Evolutionary conservation across 495 filamentous ascomycete species (phyloP), one percentile per base, ranked within the genome.

Genomic region (Platismatia glauca): DNA sequence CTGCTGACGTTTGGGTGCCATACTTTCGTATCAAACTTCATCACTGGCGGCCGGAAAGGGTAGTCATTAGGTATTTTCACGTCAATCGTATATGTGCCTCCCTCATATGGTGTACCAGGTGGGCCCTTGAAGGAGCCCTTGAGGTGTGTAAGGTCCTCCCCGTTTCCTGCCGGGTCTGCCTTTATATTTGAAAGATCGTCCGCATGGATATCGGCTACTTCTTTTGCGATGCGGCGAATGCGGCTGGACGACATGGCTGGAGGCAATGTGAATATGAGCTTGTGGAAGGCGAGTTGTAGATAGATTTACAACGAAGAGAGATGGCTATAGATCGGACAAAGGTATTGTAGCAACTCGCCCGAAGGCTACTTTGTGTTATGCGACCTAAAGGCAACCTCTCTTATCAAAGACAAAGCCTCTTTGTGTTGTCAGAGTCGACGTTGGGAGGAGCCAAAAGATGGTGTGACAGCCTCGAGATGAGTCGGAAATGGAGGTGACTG

Each of bases 1-100:
- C 87, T 92, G 81, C 87, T 91, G 75, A 98, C 84, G 74, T 98
- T 98, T 39, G 94, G 94, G 75, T 98, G 94, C 95, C 95, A 98
- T 62, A 98, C 87, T 74, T 88, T 95, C 68, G 95, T 98, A 66
- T 88, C 82, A 66, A 98, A 97, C 71, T 85, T 89, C 90, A 97
- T 97, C 39, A 84, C 73, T 13, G 95, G 94, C 16, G 94, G 92
- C 50, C 88, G 84, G 76, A 98, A 98, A 1, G 94, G 94, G 70
- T 98, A 98, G 61, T 93, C 91, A 52, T 78, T 81, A 2, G 92
- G 91, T 53, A 98, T 91, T 67, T 79, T 80, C 70, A 98, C 91
- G 71, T 96, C 90, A 63, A 98, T 84, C 31, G 79, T 73, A 71
- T 85, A 98, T 34, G 78, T 86, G 33, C 92, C 94, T 37, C 90